Evolutionary conservation across 371 early-diverging fungal genomes (phyloP).

Genomic region (Apophysomyces trapeziformis): DNA sequence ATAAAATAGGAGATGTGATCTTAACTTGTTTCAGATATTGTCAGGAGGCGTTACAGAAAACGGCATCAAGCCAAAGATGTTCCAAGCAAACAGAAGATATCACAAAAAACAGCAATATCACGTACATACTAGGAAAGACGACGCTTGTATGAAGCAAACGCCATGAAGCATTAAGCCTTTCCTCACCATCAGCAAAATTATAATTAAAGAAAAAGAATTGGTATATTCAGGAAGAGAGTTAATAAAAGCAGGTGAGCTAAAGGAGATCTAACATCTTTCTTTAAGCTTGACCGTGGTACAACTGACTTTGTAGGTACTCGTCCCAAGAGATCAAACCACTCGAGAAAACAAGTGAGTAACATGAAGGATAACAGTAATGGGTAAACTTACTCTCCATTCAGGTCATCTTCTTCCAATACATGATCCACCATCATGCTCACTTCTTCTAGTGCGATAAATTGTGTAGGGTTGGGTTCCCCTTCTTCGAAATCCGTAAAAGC

Average conservation of each 20-base stretch:
- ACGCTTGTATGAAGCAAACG: too few relatives aligned
- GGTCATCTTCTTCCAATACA: conserved; percentile 69
- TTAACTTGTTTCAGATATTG: too few relatives aligned
- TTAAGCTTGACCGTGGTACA: conserved; percentile 53
- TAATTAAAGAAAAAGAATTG: too few relatives aligned
- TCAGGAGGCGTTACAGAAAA: too few relatives aligned
- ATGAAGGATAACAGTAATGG: neutral
- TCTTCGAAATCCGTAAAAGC: conserved; percentile 58
- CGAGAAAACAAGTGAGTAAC: conserved; percentile 5
- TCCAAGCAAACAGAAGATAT: too few relatives aligned
- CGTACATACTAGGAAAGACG: too few relatives aligned
- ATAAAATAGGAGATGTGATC: too few relatives aligned
- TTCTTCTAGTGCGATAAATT: conserved; percentile 37
- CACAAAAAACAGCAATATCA: too few relatives aligned
- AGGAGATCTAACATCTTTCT: neutral
- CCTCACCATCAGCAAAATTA: too few relatives aligned
- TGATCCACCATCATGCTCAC: conserved; percentile 65
- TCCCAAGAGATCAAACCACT: conserved; percentile 78
- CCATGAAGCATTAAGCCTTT: too few relatives aligned
- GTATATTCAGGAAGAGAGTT: too few relatives aligned
- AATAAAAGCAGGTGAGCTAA: neutral
- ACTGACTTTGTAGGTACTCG: conserved; percentile 72
- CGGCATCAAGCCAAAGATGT: too few relatives aligned
- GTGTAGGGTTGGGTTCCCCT: conserved; percentile 31
- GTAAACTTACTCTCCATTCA: conserved; percentile 58